phyloP scores from a whole-genome alignment of 176 grass and related monocot genomes.

The Carex pumila region DNA sequence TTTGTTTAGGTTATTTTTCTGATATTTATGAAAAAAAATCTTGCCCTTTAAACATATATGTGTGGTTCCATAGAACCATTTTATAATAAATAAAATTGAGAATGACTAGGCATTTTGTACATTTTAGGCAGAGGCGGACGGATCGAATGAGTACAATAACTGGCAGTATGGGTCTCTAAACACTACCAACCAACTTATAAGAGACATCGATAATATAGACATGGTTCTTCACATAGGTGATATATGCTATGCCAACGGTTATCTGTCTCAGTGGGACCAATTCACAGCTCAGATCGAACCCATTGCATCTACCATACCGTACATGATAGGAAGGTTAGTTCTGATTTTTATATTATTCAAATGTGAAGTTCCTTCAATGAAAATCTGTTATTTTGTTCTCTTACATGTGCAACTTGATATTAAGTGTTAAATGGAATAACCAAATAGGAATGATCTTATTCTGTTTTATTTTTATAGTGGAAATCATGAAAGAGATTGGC shows the following conservation, averaged over 20 bases:
- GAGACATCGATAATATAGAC: conserved; percentile 65
- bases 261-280: conserved; percentile 92
- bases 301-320: conserved; percentile 65
- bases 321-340: conserved; percentile 84
- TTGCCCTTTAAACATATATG: neutral
- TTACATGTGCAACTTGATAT: neutral
- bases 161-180: conserved; percentile 73
- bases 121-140: conserved; percentile 67
- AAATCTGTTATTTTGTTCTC: neutral
- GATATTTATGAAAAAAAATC: neutral
- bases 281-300: conserved; percentile 77
- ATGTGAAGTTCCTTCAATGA: neutral
- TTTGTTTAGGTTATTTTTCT: neutral
- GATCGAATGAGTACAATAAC: conserved; percentile 75
- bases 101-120: neutral
- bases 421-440: neutral
- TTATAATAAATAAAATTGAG: neutral
- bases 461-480: conserved; percentile 32
- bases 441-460: neutral
- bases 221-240: conserved; percentile 85
- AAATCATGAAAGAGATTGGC: conserved; percentile 94
- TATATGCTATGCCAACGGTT: conserved; percentile 69
- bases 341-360: neutral
- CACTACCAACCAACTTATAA: conserved; percentile 62
- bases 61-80: neutral